Base-by-base conservation (phyloP, 2,329 filamentous ascomycete species). In the Aspergillus awamori region DNA sequence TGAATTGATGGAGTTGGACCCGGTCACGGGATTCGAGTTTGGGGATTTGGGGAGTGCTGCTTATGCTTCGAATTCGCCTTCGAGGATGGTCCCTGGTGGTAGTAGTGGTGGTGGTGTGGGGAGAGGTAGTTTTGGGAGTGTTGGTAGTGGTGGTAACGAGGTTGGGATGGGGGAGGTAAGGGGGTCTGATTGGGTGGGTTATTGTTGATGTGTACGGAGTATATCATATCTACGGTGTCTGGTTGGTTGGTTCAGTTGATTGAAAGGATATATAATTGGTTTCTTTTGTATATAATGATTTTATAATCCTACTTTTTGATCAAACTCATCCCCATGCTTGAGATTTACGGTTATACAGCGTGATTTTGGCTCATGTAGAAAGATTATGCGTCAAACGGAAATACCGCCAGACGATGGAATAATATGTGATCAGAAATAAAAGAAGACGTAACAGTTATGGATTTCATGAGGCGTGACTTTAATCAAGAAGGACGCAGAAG, bases 1-100 rank as follows among this genome's bases (percentile, higher is more conserved):
- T 60, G 78, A 79, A 38, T 60, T 78, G 11, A 79, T 79, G 75
- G 78, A 79, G 58, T 61, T 79, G 13, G 78, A 80, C 55, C 73
- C 76, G 3, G 72, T 77, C 8, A 63, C 71, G 1, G 74, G 74
- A 2, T 64, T 76, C 39, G 75, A 76, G 26, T 72, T 76, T 59
- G 67, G 69, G 7, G 70, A 75, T 62, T 52, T 73, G 20, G 68
- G 66, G 2, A 51, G 63, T 30, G 15, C n/a, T 3, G 57, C 33
- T 36, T 13, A 13, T 36, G 11, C 33, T 36, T 20, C 20, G 20
- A 20, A 20, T 36, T 13, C 33, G 11, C 33, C 33, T 36, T 36
- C 11, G 1, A 56, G 60, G 49, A 53, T 15, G 22, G 36, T 22
- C 8, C 13, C 26, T 10, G 49, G 17, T 13, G 51, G 60, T 30